Base-by-base conservation (phyloP, 805 yeast species). In the Torulaspora microellipsoides region DNA sequence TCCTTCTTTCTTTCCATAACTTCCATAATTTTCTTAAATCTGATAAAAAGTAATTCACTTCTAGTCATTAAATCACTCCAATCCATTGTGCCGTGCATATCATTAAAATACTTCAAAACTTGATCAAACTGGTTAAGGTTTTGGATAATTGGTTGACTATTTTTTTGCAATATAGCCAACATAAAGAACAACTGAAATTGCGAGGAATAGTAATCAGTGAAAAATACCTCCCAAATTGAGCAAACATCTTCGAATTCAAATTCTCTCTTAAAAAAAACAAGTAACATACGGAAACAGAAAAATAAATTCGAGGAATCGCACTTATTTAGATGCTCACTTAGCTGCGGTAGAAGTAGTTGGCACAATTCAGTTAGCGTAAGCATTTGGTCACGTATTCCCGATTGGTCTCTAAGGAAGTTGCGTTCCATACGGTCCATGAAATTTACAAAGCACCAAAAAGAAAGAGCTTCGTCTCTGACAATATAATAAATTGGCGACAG, bases 361-460 rank as follows among this genome's bases (percentile, higher is more conserved):
- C 85, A 84, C 31, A 93, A 68, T 48, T 88, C 91, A 52, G 86
- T 88, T 51, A 93, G 69, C 0, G 91, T 79, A 12, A 78, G 68
- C 85, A 93, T 82, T 67, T 91, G 98, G 38, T 77, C 76, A 57
- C 87, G 83, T 84, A 93, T 93, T 0, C 99, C 99, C 32, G 87
- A 77, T 62, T 93, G 95, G 63, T 88, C 96, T 38, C 95, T 77
- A 25, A 91, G 69, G 61, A 90, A 93, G 64, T 93, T 93, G 40
- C 97, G 74, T 63, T 91, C 97, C 97, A 91, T 89, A 43, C 93
- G 71, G 39, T 86, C 88, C 98, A 93, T 91, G 53, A 87, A 86
- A 31, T 80, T 78, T 2, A 78, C 73, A 68, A 93, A 91, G 8
- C 89, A 82, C 95, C 96, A 88, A 62, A 93, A 93, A 5, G 96